Conservation (phyloP, 2,329 filamentous ascomycete genomes). For the Botrytis tulipae region DNA sequence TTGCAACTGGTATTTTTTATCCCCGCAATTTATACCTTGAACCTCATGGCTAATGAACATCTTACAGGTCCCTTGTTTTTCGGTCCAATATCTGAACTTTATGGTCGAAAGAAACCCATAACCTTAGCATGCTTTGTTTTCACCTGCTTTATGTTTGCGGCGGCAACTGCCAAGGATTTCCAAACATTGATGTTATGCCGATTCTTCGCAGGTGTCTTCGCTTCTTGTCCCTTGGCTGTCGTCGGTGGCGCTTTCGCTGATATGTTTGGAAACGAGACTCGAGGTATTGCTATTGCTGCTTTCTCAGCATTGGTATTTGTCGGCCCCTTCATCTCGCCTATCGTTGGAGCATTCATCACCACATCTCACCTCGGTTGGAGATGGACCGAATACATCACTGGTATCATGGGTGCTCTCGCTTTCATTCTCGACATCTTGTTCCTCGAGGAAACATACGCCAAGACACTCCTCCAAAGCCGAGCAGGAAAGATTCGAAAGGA, state of each 20-base stretch:
- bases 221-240: slow-evolving; percentile 50
- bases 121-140: slow-evolving; percentile 41
- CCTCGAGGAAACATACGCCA: slow-evolving; percentile 51
- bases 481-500: slow-evolving; percentile 47
- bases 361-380: slow-evolving; percentile 52
- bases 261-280: slow-evolving; percentile 56
- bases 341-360: slow-evolving; percentile 41
- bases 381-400: slow-evolving; percentile 55
- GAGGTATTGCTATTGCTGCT: slow-evolving; percentile 64
- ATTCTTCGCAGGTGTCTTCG: slow-evolving; percentile 51
- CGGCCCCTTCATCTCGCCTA: slow-evolving; percentile 39
- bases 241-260: slow-evolving; percentile 61
- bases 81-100: slow-evolving; percentile 63
- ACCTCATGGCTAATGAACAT: background rate
- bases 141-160: slow-evolving; percentile 53
- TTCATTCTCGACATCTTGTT: slow-evolving; percentile 43
- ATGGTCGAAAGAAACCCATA: slow-evolving; percentile 58
- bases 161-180: slow-evolving; percentile 52
- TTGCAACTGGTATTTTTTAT: slow-evolving; percentile 48
- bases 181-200: slow-evolving; percentile 53
- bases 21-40: slow-evolving; percentile 39
- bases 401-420: slow-evolving; percentile 47
- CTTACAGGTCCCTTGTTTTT: slow-evolving; percentile 58
- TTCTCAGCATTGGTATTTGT: slow-evolving; percentile 50
- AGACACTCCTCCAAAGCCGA: slow-evolving; percentile 47